Conservation (phyloP, 2,329 filamentous ascomycete genomes). For the Penicillium sp. region DNA sequence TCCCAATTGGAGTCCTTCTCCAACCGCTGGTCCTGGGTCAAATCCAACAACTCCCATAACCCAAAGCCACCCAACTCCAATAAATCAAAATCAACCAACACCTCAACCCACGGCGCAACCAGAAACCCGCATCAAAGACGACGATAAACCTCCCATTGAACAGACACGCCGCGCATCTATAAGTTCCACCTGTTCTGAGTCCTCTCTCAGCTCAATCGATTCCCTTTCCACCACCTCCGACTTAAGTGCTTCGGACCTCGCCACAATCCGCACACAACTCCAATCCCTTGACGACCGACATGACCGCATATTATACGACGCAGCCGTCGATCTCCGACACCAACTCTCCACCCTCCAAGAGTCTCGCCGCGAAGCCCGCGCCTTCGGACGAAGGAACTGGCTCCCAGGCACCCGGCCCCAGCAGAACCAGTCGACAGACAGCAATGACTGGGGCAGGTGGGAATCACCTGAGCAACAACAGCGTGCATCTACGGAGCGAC, state of each 20-base stretch:
- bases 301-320: conserved; percentile 40
- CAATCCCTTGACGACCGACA: conserved; percentile 40
- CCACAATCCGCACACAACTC: conserved; percentile 41
- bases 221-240: conserved; percentile 43
- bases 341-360: conserved; percentile 39
- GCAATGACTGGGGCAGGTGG: conserved; percentile 40
- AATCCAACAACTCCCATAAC: not conserved
- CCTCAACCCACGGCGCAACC: not conserved
- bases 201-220: conserved; percentile 43
- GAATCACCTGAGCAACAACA: conserved; percentile 40
- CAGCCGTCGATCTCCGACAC: conserved; percentile 39
- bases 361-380: conserved; percentile 37
- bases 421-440: conserved; percentile 13
- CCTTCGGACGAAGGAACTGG: conserved; percentile 28
- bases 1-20: conserved; percentile 19
- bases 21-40: not conserved
- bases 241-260: conserved; percentile 40
- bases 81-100: not conserved
- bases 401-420: conserved; percentile 20
- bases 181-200: conserved; percentile 36
- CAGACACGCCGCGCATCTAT: conserved; percentile 34
- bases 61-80: not conserved
- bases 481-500: conserved; percentile 33
- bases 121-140: not conserved
- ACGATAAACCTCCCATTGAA: conserved; percentile 12